Evolutionary conservation across 495 filamentous ascomycete species (phyloP).

Genomic region (Penicillium lividum): DNA sequence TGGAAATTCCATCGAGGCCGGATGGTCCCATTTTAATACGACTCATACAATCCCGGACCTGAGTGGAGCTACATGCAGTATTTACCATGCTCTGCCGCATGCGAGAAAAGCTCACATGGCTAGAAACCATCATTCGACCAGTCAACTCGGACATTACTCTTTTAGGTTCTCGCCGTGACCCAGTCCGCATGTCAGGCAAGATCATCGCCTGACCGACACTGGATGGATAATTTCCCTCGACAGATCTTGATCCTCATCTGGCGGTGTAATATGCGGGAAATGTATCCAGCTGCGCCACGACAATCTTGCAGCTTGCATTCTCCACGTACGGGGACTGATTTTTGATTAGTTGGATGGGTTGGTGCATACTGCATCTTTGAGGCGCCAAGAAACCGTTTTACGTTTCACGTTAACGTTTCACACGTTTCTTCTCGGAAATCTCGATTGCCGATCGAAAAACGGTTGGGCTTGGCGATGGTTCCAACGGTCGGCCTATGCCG

Average conservation of each 20-base stretch:
- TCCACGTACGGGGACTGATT: neutral
- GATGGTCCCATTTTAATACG: neutral
- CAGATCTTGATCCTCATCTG: neutral
- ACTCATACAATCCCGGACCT: neutral
- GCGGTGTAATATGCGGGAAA: neutral
- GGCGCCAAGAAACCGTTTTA: no score
- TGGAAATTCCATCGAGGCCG: neutral
- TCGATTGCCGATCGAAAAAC: no score
- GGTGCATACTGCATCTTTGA: no score
- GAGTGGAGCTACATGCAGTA: neutral
- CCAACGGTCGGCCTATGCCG: no score
- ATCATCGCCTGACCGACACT: neutral
- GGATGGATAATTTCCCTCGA: neutral
- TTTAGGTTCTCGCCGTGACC: neutral
- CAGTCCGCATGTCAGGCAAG: neutral
- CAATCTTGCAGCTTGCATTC: neutral
- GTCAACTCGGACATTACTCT: neutral
- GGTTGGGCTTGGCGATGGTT: no score
- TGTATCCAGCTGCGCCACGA: neutral
- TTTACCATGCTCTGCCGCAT: neutral
- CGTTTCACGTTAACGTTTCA: no score
- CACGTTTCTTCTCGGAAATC: no score
- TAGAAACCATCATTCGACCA: neutral
- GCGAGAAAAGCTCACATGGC: constrained; percentile 3
- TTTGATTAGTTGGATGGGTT: no score